Conservation (phyloP, 2,329 filamentous ascomycete species). For the Claviceps cyperi region DNA sequence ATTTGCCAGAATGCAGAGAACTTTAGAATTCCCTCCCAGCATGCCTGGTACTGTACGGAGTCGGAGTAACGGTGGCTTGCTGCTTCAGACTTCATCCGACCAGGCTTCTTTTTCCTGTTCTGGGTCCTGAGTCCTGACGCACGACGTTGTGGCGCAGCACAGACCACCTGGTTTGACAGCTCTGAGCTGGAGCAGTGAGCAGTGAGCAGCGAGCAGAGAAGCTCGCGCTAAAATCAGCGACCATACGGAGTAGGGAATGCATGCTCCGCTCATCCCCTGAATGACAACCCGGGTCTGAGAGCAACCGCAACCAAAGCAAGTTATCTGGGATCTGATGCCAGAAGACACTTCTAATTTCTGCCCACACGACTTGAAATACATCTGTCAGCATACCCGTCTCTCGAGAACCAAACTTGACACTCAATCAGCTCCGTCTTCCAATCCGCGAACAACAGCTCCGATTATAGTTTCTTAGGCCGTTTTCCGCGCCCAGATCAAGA, state of each 20-base stretch:
- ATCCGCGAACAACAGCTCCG: background rate
- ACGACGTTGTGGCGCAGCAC: background rate
- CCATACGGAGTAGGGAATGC: background rate
- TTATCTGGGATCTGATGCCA: background rate
- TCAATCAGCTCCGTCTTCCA: background rate
- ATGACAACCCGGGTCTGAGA: background rate
- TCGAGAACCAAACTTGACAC: background rate
- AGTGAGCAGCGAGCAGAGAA: background rate
- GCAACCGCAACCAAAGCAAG: background rate
- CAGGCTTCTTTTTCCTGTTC: background rate
- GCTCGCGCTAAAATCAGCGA: background rate
- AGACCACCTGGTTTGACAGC: too few relatives aligned
- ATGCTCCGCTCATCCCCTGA: background rate
- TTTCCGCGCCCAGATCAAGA: background rate
- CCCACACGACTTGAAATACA: too few relatives aligned
- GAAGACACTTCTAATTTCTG: background rate
- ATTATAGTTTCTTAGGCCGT: background rate
- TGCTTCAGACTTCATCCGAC: background rate
- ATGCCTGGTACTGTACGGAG: too few relatives aligned
- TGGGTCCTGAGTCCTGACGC: background rate
- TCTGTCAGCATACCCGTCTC: too few relatives aligned
- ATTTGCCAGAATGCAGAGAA: too few relatives aligned
- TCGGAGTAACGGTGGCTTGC: background rate
- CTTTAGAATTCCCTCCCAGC: too few relatives aligned
- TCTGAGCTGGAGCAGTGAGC: too few relatives aligned